Base-by-base conservation (phyloP, 2,329 filamentous ascomycete species). In the Nemania sp. region DNA sequence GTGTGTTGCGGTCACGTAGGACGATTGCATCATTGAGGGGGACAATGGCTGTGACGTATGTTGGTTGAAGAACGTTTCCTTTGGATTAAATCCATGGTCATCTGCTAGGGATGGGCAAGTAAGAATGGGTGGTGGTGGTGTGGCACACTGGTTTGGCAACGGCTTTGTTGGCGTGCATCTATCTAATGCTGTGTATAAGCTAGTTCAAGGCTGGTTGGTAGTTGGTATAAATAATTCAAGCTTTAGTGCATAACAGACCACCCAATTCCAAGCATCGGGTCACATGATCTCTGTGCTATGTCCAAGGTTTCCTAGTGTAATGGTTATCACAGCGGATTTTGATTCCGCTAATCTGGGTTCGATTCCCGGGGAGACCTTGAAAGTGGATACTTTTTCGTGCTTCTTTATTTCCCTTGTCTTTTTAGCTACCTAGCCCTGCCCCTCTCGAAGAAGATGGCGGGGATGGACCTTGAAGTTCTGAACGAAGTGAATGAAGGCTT, bases 301-400 rank as follows among this genome's bases (percentile, higher is more conserved):
- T 47, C 3, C 20, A 7, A 45, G 68, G 68, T 70, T 69, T 66
- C 66, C 65, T 72, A 62, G 70, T 72, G 67, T 71, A 71, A 71
- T 71, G 69, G 69, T 70, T 71, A 71, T 67, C 69, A 71, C 69
- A 62, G 69, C 52, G 67, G 69, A 70, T 71, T 71, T 71, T 71
- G 69, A 71, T 70, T 70, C 69, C 67, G 52, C 67, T 62, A 70
- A 71, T 71, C 69, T 43, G 69, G 66, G 69, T 71, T 71, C 69
- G 69, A 71, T 71, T 71, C 69, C 66, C 68, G 41, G 68, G 68
- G 66, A 66, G 68, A 70, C 68, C 68, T 68, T 20, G 29, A 26
- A 5, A 0, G 1, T 11, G 5, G 5, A 20, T 15, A 41, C 13
- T 63, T 41, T 22, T 27, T 32, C 22, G 18, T 1, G 27, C 26